Evolutionary conservation across 371 early-diverging fungal species (phyloP), one percentile per base, ranked within the genome.

Genomic region (Actinomortierella ambigua): DNA sequence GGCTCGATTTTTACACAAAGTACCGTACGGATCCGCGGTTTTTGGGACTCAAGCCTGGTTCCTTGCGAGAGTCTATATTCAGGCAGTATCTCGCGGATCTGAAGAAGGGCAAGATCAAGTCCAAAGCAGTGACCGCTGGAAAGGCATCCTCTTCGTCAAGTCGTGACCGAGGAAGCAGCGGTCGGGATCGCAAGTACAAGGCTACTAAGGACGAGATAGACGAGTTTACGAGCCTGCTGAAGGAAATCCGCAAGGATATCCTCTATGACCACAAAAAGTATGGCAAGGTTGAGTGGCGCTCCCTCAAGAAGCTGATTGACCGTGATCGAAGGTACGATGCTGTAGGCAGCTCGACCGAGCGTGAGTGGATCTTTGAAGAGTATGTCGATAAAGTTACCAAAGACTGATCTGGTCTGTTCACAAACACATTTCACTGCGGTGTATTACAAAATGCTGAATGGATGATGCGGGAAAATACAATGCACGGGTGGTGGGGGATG

Each of bases 1-100:
- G 75, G 75, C 51, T 73, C 53, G 75, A 73, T 28, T 73, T 73
- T 27, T 66, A 66, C 63, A 73, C 75, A 18, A 73, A 73, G 50
- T 67, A 67, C 55, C 59, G 75, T 28, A 28, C 63, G 23, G 75
- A 73, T 39, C 67, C 63, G 9, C 59, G 67, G 22, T 73, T 73
- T 46, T 28, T 73, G 48, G 57, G 48, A 22, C 64, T 73, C 7
- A 73, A 63, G 23, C 75, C 75, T 13, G 75, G 75, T 0, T 73
- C 75, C 3, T 26, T 73, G 26, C 47, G 75, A 22, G 75, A 73
- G 26, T 60, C 67, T 2, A 59, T 63, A 48, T 73, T 73, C 24
- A 53, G 75, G 24, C 55, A 66, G 24, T 73, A 73, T 27, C 67
- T 73, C 47, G 62, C 67, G 6, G 75, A 73, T 48, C 43, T 73